These are phyloP conservation scores for Sporothrix variecibatus DNA, from an alignment of 2,329 filamentous ascomycete species.

Conservation along the genomic window DNA sequence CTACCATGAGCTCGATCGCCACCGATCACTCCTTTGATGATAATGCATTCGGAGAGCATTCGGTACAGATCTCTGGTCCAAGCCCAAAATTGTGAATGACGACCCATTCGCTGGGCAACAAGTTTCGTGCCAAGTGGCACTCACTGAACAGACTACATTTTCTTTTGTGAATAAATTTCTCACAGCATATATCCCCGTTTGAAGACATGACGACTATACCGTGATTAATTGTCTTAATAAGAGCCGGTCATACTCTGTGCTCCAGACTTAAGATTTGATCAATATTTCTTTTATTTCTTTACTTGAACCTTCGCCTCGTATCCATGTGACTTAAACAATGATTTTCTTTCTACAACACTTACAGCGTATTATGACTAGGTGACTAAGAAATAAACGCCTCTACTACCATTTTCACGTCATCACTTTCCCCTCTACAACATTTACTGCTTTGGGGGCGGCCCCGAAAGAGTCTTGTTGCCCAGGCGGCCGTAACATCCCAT, in stretches of 20 bases:
- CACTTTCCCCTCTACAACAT: not conserved
- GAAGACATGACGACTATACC: too few relatives aligned
- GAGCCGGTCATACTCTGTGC: not conserved
- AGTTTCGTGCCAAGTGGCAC: not conserved
- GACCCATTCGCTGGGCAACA: not conserved
- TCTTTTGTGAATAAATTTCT: not conserved
- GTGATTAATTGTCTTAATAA: not conserved
- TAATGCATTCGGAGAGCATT: not conserved
- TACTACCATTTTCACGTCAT: too few relatives aligned
- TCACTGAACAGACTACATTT: not conserved
- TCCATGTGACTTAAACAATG: not conserved
- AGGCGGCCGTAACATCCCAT: conserved; percentile 43
- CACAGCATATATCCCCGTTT: not conserved
- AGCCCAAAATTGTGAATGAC: not conserved
- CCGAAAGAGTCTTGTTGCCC: conserved; percentile 40
- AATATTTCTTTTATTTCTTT: not conserved
- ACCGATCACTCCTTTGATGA: conserved; percentile 3
- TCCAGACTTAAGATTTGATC: not conserved
- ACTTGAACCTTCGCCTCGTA: not conserved
- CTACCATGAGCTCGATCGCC: not conserved
- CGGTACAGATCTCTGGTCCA: conserved; percentile 19
- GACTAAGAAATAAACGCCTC: not conserved
- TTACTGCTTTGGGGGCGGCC: conserved; percentile 3
- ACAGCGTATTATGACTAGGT: too few relatives aligned
- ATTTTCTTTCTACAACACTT: not conserved